phyloP scores from a whole-genome alignment of 2,329 filamentous ascomycete genomes.

The Pseudopithomyces chartarum region DNA sequence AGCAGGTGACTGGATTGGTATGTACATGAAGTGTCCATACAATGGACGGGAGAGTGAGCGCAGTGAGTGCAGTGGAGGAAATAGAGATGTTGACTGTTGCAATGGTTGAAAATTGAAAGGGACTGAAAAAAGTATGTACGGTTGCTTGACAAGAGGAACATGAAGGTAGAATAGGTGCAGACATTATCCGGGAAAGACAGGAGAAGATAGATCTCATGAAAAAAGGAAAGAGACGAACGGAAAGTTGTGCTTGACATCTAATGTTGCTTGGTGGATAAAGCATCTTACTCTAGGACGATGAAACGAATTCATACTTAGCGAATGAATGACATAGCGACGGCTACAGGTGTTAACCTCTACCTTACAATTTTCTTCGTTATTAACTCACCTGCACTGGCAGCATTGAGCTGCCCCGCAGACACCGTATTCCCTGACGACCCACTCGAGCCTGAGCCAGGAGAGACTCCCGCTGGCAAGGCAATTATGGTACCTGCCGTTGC shows the following conservation, averaged over 20 bases:
- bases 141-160: no score
- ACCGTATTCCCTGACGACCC: background rate
- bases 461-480: background rate
- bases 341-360: background rate
- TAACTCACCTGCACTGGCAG: conserved; percentile 5
- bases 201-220: background rate
- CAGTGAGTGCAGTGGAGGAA: no score
- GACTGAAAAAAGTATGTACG: no score
- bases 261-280: background rate
- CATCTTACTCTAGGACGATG: background rate
- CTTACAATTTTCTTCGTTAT: no score
- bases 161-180: no score
- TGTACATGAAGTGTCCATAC: no score
- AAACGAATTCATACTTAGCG: background rate
- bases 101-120: no score
- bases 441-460: background rate
- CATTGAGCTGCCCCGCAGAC: background rate
- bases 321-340: conserved; percentile 7
- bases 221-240: background rate
- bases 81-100: no score
- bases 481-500: conserved; percentile 8
- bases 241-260: background rate
- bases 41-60: no score
- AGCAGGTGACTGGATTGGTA: no score
- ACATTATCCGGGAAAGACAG: no score